phyloP scores from a whole-genome alignment of 331 rosid species.

The Quercus tomentella region DNA sequence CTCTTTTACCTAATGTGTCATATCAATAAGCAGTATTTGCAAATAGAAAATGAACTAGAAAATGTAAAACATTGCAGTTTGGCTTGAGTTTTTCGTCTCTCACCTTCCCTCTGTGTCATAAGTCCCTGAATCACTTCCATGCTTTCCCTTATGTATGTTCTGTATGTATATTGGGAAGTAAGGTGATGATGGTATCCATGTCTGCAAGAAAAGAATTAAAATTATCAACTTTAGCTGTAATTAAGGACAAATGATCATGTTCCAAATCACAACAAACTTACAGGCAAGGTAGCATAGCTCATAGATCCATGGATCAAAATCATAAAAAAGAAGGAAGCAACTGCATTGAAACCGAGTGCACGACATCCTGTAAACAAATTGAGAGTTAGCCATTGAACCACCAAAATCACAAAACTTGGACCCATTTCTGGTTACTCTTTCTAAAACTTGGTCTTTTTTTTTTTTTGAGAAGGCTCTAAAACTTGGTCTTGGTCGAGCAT shows the following conservation, averaged over 20 bases:
- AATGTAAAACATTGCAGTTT: no score
- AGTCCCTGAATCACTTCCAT: constrained; percentile 67
- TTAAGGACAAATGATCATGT: background rate
- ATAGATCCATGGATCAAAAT: constrained; percentile 39
- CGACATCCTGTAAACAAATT: constrained; percentile 42
- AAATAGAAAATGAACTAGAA: background rate
- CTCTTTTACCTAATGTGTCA: no score
- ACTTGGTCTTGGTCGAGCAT: no score
- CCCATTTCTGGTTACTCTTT: no score
- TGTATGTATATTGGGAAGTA: constrained; percentile 54
- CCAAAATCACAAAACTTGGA: no score
- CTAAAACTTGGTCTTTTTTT: no score
- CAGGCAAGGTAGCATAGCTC: constrained; percentile 67
- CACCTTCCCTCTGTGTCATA: constrained; percentile 89
- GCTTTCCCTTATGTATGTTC: constrained; percentile 62
- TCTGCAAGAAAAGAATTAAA: constrained; percentile 24
- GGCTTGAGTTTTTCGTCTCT: background rate
- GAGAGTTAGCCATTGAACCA: background rate
- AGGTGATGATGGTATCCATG: constrained; percentile 83
- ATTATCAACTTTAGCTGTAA: background rate
- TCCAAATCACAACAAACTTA: constrained; percentile 28
- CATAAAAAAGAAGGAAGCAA: constrained; percentile 41
- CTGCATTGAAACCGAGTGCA: constrained; percentile 47
- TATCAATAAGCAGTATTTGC: background rate
- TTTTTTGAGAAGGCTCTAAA: no score